These are phyloP conservation scores for Cenchrus americanus DNA, from an alignment of 176 grass and related monocot genomes.

Conservation along the genomic window DNA sequence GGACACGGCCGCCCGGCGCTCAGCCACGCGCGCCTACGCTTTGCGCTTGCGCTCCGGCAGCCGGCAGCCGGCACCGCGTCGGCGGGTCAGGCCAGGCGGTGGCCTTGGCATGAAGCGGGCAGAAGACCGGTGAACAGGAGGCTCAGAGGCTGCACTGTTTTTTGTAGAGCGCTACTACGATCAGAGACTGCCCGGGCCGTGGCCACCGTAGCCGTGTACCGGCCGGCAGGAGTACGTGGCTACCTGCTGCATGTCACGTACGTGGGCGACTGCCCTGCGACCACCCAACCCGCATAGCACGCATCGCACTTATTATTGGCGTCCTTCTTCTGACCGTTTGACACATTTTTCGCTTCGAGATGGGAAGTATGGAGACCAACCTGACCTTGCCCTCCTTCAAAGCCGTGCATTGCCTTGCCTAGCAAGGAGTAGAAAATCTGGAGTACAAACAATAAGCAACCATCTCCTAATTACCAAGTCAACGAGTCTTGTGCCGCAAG, in stretches of 20 bases:
- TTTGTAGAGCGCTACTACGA: background rate
- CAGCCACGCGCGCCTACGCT: background rate
- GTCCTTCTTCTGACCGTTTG: background rate
- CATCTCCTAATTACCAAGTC: background rate
- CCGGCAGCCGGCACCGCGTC: background rate
- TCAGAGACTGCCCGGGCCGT: background rate
- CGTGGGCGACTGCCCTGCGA: background rate
- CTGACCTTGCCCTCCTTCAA: background rate
- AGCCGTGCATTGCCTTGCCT: background rate
- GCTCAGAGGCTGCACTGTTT: background rate
- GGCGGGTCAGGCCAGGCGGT: background rate
- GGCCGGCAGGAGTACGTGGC: slow-evolving; percentile 11
- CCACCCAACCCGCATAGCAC: background rate
- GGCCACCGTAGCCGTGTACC: background rate
- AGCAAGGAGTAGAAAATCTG: background rate
- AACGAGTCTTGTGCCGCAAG: slow-evolving; percentile 9
- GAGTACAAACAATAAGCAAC: no score
- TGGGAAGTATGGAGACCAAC: no score
- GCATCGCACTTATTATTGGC: background rate
- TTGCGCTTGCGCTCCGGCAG: background rate
- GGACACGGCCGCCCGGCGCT: background rate
- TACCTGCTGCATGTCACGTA: background rate
- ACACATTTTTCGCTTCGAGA: background rate
- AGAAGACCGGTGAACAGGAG: slow-evolving; percentile 1
- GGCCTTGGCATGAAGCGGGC: background rate